Evolutionary conservation across 768 basidiomycete genomes (phyloP), one percentile per base, ranked within the genome.

Genomic region (Lactarius deliciosus): DNA sequence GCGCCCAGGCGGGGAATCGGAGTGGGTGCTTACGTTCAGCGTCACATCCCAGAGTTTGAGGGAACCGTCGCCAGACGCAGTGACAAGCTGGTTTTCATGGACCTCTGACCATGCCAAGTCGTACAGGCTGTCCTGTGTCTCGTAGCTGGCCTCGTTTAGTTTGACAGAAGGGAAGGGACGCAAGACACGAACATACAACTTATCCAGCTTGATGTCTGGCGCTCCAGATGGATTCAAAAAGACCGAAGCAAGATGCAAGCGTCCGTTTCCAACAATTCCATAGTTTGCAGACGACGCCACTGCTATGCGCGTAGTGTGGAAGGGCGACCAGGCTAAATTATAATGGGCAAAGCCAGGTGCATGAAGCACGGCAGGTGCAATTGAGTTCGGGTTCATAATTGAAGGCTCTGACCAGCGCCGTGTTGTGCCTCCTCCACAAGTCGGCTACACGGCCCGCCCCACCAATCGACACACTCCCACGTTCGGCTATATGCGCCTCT

Each of bases 81-180:
- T 87, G 2, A 91, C 89, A 43, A 98, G 77, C 74, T 98, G 96
- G 74, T 96, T 94, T 79, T 96, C 95, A 76, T 97, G 93, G 38
- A 87, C 77, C 78, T 98, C 96, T 41, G 92, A 95, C 96, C 96
- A 98, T 0, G 96, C 94, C 57, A 94, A 79, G 73, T 96, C 94
- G 75, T 90, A 96, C 9, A 96, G 77, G 0, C 90, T 92, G 73
- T 96, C 95, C 75, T 94, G 92, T 0, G 93, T 88, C 74, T 95
- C 93, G 72, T 88, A 96, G 68, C 92, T 95, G 89, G 63, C 85
- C 86, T 1, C 1, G 70, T 71, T 64, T 56, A 73, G 77, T 68
- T 45, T 25, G n/a, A 10, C n/a, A n/a, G 28, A 16, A 38, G 8
- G 40, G 9, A 9, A 8, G n/a, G n/a, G 22, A 9, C 60, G 7